Conservation (phyloP, 352 stramenopile species). For the Saprolegnia parasitica region DNA sequence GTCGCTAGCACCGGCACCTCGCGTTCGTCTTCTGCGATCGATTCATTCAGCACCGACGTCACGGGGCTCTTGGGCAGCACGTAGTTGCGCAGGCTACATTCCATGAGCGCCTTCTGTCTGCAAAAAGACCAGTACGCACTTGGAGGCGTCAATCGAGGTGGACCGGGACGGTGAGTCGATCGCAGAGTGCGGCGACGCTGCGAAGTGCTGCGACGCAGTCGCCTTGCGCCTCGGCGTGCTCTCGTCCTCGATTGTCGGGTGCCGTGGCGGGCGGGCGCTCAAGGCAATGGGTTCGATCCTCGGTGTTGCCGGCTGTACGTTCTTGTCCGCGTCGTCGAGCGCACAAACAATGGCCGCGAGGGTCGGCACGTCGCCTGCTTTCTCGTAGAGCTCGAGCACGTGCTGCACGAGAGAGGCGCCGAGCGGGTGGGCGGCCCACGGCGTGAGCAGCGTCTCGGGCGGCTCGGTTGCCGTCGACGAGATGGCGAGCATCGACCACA, state of each 20-base stretch:
- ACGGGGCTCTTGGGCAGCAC: background rate
- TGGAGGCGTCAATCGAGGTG: background rate
- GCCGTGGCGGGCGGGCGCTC: background rate
- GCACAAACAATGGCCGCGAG: slow-evolving; percentile 76
- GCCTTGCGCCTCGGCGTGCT: no score
- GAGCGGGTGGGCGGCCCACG: slow-evolving; percentile 77
- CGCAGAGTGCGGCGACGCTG: background rate
- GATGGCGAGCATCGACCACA: slow-evolving; percentile 76
- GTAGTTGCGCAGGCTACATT: background rate
- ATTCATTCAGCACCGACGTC: background rate
- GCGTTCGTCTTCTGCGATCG: background rate
- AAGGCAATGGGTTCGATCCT: background rate
- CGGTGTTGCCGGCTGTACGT: background rate
- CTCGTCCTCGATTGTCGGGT: no score
- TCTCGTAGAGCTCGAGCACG: slow-evolving; percentile 74
- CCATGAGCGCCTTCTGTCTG: background rate
- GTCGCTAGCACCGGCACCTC: background rate
- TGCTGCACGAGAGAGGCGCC: slow-evolving; percentile 70
- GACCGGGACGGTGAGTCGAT: background rate
- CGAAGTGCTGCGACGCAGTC: background rate
- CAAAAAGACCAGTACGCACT: background rate
- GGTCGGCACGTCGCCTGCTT: slow-evolving; percentile 63
- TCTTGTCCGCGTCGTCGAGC: slow-evolving; percentile 31
- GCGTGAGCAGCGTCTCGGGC: slow-evolving; percentile 35
- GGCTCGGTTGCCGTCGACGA: slow-evolving; percentile 34